Conservation (phyloP, 352 stramenopile species). For the Pythium pyrilobum region DNA sequence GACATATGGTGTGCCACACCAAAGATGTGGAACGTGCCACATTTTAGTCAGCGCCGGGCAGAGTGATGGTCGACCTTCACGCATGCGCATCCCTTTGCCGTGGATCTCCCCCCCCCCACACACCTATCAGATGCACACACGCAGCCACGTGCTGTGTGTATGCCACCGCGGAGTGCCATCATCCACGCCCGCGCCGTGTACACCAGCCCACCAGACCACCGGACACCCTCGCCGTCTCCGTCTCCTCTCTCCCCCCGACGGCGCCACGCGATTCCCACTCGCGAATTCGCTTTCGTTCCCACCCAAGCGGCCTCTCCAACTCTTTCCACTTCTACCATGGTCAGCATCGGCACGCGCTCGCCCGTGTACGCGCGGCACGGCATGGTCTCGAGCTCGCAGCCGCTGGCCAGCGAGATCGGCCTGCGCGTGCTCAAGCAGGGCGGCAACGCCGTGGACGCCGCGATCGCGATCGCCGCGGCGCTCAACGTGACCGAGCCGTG, state of each 20-base stretch:
- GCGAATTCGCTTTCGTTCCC: slow-evolving; percentile 4
- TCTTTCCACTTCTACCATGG: slow-evolving; percentile 19
- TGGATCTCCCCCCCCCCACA: too few species aligned
- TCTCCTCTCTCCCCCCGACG: too few species aligned
- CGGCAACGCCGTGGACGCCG: slow-evolving; percentile 94
- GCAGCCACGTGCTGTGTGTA: neutral
- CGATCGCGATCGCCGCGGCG: slow-evolving; percentile 50
- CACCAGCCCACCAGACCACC: too few species aligned
- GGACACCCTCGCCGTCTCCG: too few species aligned
- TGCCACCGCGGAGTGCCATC: neutral
- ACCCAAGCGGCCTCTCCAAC: neutral
- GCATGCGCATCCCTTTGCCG: too few species aligned
- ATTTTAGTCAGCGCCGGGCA: neutral
- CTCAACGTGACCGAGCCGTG: slow-evolving; percentile 66
- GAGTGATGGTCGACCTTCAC: slow-evolving; percentile 14
- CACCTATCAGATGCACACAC: slow-evolving; percentile 9
- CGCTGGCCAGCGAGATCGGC: slow-evolving; percentile 91
- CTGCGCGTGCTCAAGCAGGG: slow-evolving; percentile 84
- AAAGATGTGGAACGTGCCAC: neutral
- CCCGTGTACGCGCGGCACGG: slow-evolving; percentile 86
- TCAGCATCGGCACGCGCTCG: slow-evolving; percentile 68
- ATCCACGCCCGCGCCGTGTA: neutral
- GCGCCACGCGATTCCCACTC: neutral
- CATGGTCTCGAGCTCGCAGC: slow-evolving; percentile 93
- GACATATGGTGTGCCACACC: neutral